Evolutionary conservation across 345 rosid species (phyloP).

Genomic region (Citrus glauca): DNA sequence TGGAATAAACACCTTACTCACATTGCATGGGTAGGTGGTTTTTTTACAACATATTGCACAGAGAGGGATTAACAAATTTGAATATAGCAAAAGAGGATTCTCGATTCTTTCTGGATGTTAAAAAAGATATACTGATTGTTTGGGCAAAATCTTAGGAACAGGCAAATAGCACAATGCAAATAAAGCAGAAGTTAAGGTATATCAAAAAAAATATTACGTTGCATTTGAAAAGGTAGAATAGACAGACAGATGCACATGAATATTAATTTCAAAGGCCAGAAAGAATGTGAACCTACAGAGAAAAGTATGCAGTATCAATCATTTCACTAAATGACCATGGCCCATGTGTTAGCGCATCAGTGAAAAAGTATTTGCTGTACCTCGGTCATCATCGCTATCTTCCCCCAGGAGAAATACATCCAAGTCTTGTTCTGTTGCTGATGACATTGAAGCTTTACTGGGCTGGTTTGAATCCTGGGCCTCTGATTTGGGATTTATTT

Average conservation of each 20-base stretch:
- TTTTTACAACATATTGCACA: neutral
- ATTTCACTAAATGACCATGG: neutral
- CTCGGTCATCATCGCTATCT: slow-evolving; percentile 59
- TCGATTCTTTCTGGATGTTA: neutral
- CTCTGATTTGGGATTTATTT: slow-evolving; percentile 23
- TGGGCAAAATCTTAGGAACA: neutral
- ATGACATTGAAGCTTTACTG: slow-evolving; percentile 29
- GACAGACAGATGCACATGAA: neutral
- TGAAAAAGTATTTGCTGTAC: slow-evolving; percentile 19
- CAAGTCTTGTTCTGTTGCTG: slow-evolving; percentile 47
- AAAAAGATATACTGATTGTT: neutral
- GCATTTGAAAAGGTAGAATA: neutral
- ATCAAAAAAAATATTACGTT: neutral
- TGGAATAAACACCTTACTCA: neutral
- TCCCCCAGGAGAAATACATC: slow-evolving; percentile 63
- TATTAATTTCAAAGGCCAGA: neutral
- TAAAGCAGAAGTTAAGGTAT: neutral
- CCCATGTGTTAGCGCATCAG: neutral
- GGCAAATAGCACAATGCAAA: neutral
- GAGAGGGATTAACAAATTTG: neutral
- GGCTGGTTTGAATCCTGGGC: slow-evolving; percentile 22
- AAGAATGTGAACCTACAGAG: neutral
- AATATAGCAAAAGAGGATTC: neutral
- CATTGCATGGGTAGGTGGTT: neutral
- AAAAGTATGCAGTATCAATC: neutral